phyloP scores from a whole-genome alignment of 495 filamentous ascomycete genomes.

The Trichocladium uniseriatum region DNA sequence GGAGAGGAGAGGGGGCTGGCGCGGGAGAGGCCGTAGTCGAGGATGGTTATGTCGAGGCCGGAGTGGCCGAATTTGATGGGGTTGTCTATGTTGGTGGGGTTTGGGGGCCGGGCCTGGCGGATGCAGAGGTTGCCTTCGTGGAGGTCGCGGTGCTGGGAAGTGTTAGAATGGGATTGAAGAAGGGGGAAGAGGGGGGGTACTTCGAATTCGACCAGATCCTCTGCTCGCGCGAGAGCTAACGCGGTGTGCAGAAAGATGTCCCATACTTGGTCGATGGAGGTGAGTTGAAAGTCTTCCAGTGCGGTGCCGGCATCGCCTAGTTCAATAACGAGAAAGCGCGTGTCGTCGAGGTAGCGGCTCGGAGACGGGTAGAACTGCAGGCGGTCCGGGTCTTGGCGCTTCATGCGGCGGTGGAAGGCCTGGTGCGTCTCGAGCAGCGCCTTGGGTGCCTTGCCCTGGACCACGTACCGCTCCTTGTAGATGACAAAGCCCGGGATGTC shows the following conservation, averaged over 20 bases:
- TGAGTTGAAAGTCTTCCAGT: slow-evolving; percentile 53
- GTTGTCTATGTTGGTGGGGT: slow-evolving; percentile 25
- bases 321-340: slow-evolving; percentile 74
- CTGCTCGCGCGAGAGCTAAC: slow-evolving; percentile 66
- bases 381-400: slow-evolving; percentile 48
- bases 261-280: slow-evolving; percentile 54
- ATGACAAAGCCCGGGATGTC: slow-evolving; percentile 82
- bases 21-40: slow-evolving; percentile 84
- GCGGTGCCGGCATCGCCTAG: slow-evolving; percentile 79
- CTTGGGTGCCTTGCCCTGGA: slow-evolving; percentile 58
- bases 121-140: slow-evolving; percentile 86
- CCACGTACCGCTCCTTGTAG: slow-evolving; percentile 69
- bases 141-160: slow-evolving; percentile 63
- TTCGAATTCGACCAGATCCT: slow-evolving; percentile 66
- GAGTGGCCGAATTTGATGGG: slow-evolving; percentile 53
- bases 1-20: slow-evolving; percentile 29
- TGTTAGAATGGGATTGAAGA: slow-evolving; percentile 2
- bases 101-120: slow-evolving; percentile 33
- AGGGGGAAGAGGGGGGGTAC: slow-evolving; percentile 26
- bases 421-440: slow-evolving; percentile 55
- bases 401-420: slow-evolving; percentile 50
- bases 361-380: slow-evolving; percentile 57
- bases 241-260: slow-evolving; percentile 80
- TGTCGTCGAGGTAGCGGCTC: slow-evolving; percentile 50
- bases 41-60: slow-evolving; percentile 66